A percentile compares a stretch with the other conserved stretches of the same genome.
Evolutionary conservation across 2,329 filamentous ascomycete species (phyloP).

Genomic region (Ambrosiella beaveri): DNA sequence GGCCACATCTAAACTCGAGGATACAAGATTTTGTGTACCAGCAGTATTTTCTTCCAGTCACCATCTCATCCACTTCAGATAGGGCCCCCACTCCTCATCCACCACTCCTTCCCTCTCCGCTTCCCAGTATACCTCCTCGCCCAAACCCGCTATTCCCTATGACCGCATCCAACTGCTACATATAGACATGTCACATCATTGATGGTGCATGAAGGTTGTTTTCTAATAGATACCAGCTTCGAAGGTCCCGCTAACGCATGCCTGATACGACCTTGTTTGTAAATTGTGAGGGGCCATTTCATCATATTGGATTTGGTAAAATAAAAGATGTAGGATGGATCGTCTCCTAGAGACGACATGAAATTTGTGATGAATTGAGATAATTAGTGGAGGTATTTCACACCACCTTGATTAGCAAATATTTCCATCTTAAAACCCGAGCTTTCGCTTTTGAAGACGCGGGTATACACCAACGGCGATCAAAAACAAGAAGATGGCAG

Average conservation of each 20-base stretch:
- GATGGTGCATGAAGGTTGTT: neutral
- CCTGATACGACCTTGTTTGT: neutral
- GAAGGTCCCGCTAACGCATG: neutral
- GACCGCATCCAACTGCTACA: neutral
- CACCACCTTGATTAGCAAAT: no score
- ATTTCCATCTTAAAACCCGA: conserved; percentile 30
- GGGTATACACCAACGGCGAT: conserved; percentile 57
- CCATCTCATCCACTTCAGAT: no score
- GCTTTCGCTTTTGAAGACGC: conserved; percentile 65
- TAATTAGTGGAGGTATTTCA: no score
- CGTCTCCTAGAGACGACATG: neutral
- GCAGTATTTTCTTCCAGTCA: no score
- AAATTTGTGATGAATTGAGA: no score
- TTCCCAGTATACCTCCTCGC: neutral
- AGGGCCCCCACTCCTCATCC: no score
- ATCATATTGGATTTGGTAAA: neutral
- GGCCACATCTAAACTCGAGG: no score
- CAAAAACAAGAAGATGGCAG: conserved; percentile 47
- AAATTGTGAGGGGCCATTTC: neutral
- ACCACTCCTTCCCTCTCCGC: neutral
- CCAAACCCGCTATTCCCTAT: neutral
- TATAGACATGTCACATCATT: neutral
- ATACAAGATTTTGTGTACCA: no score
- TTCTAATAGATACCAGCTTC: neutral
- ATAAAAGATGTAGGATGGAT: neutral